Conservation (phyloP, 106 monocot species). For the Posidonia australis region DNA sequence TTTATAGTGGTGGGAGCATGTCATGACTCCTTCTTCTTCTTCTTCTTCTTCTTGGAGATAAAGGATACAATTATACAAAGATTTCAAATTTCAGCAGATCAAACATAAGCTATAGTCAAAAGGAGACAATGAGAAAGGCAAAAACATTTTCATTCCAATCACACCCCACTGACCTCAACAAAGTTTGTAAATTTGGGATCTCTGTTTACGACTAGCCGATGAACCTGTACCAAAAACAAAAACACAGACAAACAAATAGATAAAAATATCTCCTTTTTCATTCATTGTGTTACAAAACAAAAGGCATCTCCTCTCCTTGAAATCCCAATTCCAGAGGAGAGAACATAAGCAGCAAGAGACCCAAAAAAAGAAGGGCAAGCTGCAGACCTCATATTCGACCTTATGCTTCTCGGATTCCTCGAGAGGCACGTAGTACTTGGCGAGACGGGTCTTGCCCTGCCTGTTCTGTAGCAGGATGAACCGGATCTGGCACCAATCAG, state of each 20-base stretch:
- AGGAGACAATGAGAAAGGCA: neutral
- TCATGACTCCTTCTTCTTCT: too few relatives aligned
- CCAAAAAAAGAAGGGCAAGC: neutral
- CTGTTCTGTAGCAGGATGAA: conserved; percentile 94
- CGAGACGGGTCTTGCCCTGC: conserved; percentile 98
- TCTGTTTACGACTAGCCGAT: conserved; percentile 90
- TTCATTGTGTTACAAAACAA: neutral
- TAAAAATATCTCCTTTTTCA: neutral
- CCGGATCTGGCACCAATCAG: conserved; percentile 61
- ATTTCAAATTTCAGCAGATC: neutral
- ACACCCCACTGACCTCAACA: conserved; percentile 51
- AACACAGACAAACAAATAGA: neutral
- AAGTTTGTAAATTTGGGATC: conserved; percentile 99
- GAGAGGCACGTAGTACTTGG: conserved; percentile 88
- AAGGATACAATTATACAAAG: too few relatives aligned
- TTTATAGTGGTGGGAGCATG: too few relatives aligned
- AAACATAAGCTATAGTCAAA: neutral
- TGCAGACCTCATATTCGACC: conserved; percentile 82
- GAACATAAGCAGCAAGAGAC: too few relatives aligned
- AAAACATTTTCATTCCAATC: neutral
- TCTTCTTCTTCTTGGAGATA: too few relatives aligned
- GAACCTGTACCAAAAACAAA: conserved; percentile 45
- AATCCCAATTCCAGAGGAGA: neutral
- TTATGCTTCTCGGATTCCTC: conserved; percentile 99
- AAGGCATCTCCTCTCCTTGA: neutral